Conservation (phyloP, 129 eudicot species). For the Tagetes erecta region DNA sequence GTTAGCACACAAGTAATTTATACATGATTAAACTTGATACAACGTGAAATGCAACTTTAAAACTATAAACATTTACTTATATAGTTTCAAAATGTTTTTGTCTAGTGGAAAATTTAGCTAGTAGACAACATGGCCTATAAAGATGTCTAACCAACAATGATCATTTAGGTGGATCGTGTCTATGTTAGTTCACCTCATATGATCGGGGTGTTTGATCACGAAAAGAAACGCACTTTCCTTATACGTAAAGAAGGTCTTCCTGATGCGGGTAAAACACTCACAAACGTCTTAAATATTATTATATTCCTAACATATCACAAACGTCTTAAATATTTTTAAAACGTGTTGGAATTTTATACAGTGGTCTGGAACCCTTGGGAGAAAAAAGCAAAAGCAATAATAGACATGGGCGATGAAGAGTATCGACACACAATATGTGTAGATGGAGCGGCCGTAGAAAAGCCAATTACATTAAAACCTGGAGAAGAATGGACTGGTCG, state of each 20-base stretch:
- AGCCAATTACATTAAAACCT: conserved; percentile 68
- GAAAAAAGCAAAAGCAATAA: conserved; percentile 63
- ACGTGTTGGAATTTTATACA: conserved; percentile 19
- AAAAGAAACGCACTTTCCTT: conserved; percentile 66
- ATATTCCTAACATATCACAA: too few species aligned
- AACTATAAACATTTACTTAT: too few species aligned
- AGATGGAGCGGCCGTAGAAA: conserved; percentile 87
- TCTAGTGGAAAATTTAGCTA: not conserved
- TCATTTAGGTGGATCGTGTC: conserved; percentile 67
- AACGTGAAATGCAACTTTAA: too few species aligned
- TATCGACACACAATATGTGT: conserved; percentile 84
- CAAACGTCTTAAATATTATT: too few species aligned
- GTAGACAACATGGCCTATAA: not conserved
- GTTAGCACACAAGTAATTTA: not conserved
- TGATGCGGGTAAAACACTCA: conserved; percentile 57
- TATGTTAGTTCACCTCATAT: conserved; percentile 70
- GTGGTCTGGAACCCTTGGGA: conserved; percentile 99
- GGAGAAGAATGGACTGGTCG: conserved; percentile 93
- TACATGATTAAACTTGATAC: too few species aligned
- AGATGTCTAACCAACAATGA: not conserved
- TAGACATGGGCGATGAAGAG: conserved; percentile 86
- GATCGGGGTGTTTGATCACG: conserved; percentile 90
- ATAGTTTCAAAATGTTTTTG: not conserved
- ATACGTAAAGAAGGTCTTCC: conserved; percentile 90
- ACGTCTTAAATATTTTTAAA: not conserved